A percentile compares a stretch with the other conserved stretches of the same genome.
Evolutionary conservation across 305 asterid species (phyloP).

Genomic region (Caryopteris hybrid): DNA sequence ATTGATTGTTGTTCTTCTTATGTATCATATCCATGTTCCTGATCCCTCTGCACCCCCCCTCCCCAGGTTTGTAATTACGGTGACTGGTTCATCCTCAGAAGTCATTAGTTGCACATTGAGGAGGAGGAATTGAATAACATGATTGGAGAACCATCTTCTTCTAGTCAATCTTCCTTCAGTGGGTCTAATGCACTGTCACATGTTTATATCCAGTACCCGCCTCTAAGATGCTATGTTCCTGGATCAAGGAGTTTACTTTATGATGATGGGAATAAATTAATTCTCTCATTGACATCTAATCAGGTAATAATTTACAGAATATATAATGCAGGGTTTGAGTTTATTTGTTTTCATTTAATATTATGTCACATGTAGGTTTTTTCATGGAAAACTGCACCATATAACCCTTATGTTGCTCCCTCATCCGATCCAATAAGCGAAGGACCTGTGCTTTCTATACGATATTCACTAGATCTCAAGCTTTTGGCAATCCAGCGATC

Average conservation of each 20-base stretch:
- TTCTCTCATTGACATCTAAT: constrained; percentile 65
- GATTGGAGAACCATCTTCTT: constrained; percentile 61
- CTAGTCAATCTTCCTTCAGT: constrained; percentile 50
- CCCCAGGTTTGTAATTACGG: constrained; percentile 5
- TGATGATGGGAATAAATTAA: constrained; percentile 79
- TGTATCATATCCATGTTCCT: neutral
- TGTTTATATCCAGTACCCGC: constrained; percentile 75
- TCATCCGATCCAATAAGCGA: constrained; percentile 67
- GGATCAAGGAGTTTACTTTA: constrained; percentile 59
- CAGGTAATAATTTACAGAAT: constrained; percentile 43
- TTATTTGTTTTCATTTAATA: constrained; percentile 15
- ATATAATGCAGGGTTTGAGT: neutral
- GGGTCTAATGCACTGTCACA: constrained; percentile 89
- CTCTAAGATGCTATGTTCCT: constrained; percentile 62
- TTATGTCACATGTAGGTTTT: constrained; percentile 46
- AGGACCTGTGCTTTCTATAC: constrained; percentile 76
- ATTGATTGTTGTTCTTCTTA: neutral
- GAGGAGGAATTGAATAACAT: constrained; percentile 32
- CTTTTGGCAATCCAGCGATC: constrained; percentile 92
- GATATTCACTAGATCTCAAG: constrained; percentile 81
- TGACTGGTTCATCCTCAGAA: constrained; percentile 3
- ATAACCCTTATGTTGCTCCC: constrained; percentile 57
- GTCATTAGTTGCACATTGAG: no score
- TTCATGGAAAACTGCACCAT: constrained; percentile 83
- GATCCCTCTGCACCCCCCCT: neutral